Evolutionary conservation across 1,284 basidiomycete genomes (phyloP), one percentile per base, ranked within the genome.

Genomic region (Amylostereum areolatum): DNA sequence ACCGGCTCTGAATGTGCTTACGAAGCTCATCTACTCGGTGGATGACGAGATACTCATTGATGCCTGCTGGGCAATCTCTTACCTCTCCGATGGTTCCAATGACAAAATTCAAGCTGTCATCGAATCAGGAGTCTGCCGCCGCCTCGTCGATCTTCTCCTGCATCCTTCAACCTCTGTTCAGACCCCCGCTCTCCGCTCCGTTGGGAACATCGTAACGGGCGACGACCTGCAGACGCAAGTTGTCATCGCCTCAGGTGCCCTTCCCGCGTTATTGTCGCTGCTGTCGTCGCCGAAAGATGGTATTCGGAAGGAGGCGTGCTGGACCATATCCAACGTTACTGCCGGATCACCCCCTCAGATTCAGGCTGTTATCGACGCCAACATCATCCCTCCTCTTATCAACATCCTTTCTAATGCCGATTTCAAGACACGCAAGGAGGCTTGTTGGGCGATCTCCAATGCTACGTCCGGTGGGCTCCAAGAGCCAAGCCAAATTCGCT

Each of bases 81-180:
- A 99, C 72, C 86, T 99, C 33, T 99, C 97, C 2, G 97, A 99
- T 67, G 97, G 97, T 40, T 93, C 95, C 45, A 98, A 97, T 66
- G 97, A 99, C 72, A 99, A 99, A 78, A 99, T 99, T 55, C 97
- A 99, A 69, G 96, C 96, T 36, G 97, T 99, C 55, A 99, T 99
- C 61, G 97, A 99, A 72, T 92, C 91, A 18, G 97, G 97, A 48
- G 95, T 99, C 51, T 97, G 94, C 74, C 85, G 97, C 67, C 86
- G 97, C 61, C 83, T 99, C 55, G 97, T 99, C 33, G 97, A 99
- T 66, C 78, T 99, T 43, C 85, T 99, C 59, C 93, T 97, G 89
- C 96, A 99, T 71, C 84, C 78, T 51, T 98, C 94, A 36, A 98
- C 96, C 25, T 93, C 95, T 3, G 96, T 99, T n/a, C 96, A 99